A percentile compares a stretch with the other conserved stretches of the same genome.
phyloP scores from a whole-genome alignment of 202 grass and related monocot species.

The Alloteropsis angusta region DNA sequence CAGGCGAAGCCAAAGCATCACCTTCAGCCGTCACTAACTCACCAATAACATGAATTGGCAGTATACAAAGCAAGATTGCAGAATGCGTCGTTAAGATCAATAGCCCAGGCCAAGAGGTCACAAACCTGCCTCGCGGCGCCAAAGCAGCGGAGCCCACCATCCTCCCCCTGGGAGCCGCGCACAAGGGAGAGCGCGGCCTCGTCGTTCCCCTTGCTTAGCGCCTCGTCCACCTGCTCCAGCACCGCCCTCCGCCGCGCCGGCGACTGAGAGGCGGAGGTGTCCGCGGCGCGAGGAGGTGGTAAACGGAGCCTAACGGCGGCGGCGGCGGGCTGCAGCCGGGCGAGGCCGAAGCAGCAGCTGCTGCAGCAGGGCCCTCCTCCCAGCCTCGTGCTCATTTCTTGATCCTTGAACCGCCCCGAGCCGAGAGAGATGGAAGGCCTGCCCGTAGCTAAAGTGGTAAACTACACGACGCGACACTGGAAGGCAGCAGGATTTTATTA shows the following conservation, averaged over 20 bases:
- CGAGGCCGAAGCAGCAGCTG: slow-evolving; percentile 10
- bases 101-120: not conserved
- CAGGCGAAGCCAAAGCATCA: not conserved
- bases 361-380: not conserved
- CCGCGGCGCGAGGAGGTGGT: slow-evolving; percentile 9
- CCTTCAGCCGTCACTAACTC: no score
- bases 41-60: not conserved
- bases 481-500: not conserved
- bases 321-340: not conserved
- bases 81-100: not conserved
- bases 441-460: not conserved
- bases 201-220: slow-evolving; percentile 54
- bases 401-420: not conserved
- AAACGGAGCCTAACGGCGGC: slow-evolving; percentile 9
- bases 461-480: not conserved
- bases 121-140: slow-evolving; percentile 60
- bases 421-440: not conserved
- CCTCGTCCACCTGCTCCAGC: slow-evolving; percentile 48
- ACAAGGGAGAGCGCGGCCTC: slow-evolving; percentile 51
- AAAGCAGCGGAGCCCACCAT: slow-evolving; percentile 53
- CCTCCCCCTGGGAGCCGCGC: slow-evolving; percentile 31
- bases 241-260: slow-evolving; percentile 6
- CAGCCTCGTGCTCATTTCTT: slow-evolving; percentile 23
- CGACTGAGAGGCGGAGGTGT: slow-evolving; percentile 27
- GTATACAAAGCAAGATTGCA: not conserved